Conservation (phyloP, 768 basidiomycete genomes). For the Suillus clintonianus region DNA sequence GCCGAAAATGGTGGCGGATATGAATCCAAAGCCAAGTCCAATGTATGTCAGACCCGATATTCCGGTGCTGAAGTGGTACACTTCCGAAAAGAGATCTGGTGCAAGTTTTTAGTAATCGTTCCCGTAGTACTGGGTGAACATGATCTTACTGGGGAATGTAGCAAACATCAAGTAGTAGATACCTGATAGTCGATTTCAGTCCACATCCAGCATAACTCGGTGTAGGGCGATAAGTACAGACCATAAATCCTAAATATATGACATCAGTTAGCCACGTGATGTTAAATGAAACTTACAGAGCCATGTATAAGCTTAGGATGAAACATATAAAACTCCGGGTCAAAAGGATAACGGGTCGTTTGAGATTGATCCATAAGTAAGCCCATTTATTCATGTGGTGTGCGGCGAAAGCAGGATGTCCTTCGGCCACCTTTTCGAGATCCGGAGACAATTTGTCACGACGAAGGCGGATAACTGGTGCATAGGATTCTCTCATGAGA, state of each 20-base stretch:
- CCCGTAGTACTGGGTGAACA: not conserved
- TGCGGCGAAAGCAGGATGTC: slow-evolving; percentile 29
- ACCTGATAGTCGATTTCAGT: slow-evolving; percentile 23
- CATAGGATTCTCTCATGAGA: slow-evolving; percentile 71
- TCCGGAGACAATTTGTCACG: slow-evolving; percentile 41
- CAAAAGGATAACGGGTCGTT: slow-evolving; percentile 61
- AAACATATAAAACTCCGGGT: slow-evolving; percentile 68
- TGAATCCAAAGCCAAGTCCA: slow-evolving; percentile 58
- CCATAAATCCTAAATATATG: slow-evolving; percentile 52
- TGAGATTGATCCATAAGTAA: slow-evolving; percentile 48
- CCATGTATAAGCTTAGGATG: slow-evolving; percentile 70
- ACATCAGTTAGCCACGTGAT: not conserved
- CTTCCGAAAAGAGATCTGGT: slow-evolving; percentile 45
- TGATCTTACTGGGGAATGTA: slow-evolving; percentile 56
- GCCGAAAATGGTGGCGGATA: slow-evolving; percentile 48
- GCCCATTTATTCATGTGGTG: slow-evolving; percentile 29
- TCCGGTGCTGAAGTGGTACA: slow-evolving; percentile 55
- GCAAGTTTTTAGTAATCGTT: slow-evolving; percentile 5
- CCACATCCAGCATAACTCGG: not conserved
- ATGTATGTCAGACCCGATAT: slow-evolving; percentile 53
- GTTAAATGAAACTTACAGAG: slow-evolving; percentile 52
- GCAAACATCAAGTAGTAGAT: slow-evolving; percentile 76
- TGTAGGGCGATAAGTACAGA: slow-evolving; percentile 27
- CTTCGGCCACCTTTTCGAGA: slow-evolving; percentile 41
- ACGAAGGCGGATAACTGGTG: slow-evolving; percentile 61